Conservation (phyloP, 352 stramenopile species). For the Halophytophthora polymorphica region DNA sequence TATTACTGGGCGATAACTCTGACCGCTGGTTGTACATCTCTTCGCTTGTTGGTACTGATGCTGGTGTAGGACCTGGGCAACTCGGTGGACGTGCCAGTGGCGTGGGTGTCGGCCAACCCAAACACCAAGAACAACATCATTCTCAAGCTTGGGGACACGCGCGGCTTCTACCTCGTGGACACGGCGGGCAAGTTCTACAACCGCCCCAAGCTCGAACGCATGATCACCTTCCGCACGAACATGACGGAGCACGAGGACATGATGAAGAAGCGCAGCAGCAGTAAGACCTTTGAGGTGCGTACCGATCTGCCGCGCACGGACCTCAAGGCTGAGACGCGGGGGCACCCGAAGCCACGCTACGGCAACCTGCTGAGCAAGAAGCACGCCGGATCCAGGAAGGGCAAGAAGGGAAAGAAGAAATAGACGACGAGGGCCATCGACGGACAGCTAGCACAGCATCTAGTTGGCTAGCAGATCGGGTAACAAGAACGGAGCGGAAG, state of each 20-base stretch:
- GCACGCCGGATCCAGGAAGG: conserved; percentile 20
- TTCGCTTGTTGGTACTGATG: conserved; percentile 1
- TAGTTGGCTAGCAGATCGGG: background rate
- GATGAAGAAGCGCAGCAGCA: conserved; percentile 40
- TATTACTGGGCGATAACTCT: background rate
- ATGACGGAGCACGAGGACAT: conserved; percentile 77
- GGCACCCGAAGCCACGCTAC: conserved; percentile 26
- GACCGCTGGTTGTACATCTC: too few relatives aligned
- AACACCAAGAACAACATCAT: conserved; percentile 88
- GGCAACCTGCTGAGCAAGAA: conserved; percentile 36
- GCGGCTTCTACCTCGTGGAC: conserved; percentile 80
- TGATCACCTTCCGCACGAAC: conserved; percentile 83
- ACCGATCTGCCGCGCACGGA: conserved; percentile 71
- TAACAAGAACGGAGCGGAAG: too few relatives aligned
- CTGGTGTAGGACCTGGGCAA: conserved; percentile 47
- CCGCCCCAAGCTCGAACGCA: conserved; percentile 80
- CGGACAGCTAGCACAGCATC: background rate
- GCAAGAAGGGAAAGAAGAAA: conserved; percentile 25
- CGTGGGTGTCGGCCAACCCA: conserved; percentile 67
- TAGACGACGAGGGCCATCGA: conserved; percentile 4
- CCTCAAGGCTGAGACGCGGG: conserved; percentile 34
- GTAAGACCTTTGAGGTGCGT: conserved; percentile 50
- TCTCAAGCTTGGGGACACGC: conserved; percentile 71
- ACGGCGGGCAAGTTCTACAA: conserved; percentile 83
- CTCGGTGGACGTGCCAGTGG: conserved; percentile 66